Percentiles rank a stretch among this genome's conserved stretches.
Conservation (phyloP, 2,329 filamentous ascomycete species). For the Coleophoma crateriformis region DNA sequence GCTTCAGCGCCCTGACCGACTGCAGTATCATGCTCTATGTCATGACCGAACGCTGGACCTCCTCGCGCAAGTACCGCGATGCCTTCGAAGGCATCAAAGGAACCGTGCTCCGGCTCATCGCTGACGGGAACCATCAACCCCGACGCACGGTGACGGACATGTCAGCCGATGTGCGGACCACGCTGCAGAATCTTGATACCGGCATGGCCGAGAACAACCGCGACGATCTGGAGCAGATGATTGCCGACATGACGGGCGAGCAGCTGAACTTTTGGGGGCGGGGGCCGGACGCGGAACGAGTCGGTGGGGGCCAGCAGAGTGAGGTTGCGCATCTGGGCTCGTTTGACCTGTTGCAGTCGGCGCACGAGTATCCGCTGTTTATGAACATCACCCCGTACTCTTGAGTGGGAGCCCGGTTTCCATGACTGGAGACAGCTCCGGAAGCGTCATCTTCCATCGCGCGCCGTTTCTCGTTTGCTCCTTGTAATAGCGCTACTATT, state of each 20-base stretch:
- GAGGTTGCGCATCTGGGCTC: too few species aligned
- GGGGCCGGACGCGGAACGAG: too few species aligned
- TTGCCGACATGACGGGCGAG: conserved; percentile 10
- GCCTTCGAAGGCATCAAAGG: not conserved
- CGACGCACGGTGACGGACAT: not conserved
- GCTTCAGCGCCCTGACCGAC: not conserved
- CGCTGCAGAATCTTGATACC: not conserved
- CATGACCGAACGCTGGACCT: not conserved
- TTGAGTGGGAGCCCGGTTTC: too few species aligned
- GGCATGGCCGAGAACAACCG: not conserved
- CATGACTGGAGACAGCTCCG: too few species aligned
- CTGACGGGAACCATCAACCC: not conserved
- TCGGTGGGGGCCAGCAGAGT: too few species aligned
- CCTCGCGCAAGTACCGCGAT: not conserved
- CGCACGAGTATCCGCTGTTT: too few species aligned
- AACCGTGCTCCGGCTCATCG: not conserved
- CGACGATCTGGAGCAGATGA: conserved; percentile 8
- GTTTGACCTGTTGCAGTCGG: too few species aligned
- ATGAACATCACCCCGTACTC: too few species aligned
- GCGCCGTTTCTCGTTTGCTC: too few species aligned
- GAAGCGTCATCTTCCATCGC: too few species aligned
- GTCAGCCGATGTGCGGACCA: not conserved
- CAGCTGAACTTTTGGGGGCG: conserved; percentile 4
- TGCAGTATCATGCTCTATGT: not conserved
- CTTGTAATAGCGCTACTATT: too few species aligned